A percentile compares a stretch with the other conserved stretches of the same genome.
phyloP scores from a whole-genome alignment of 2,329 filamentous ascomycete species.

The Xylaria sp. region DNA sequence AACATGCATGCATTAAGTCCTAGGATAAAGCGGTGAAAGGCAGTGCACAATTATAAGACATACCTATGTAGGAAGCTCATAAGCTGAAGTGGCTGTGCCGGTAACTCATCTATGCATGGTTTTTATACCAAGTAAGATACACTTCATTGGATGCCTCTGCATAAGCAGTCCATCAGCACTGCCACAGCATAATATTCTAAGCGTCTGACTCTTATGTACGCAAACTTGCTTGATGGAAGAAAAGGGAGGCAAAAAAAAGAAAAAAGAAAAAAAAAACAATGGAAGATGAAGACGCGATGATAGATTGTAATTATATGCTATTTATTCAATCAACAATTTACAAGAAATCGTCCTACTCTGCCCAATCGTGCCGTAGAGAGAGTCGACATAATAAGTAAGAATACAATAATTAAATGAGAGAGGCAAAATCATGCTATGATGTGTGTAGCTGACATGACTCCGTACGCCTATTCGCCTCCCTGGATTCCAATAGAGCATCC shows the following conservation, averaged over 20 bases:
- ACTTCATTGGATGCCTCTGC: slow-evolving; percentile 4
- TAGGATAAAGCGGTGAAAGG: not conserved
- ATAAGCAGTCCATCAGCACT: slow-evolving; percentile 3
- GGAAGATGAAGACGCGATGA: not conserved
- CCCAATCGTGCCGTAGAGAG: not conserved
- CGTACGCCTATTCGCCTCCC: not conserved
- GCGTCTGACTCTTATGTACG: not conserved
- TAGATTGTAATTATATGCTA: not conserved
- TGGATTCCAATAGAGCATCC: not conserved
- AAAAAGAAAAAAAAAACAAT: not conserved
- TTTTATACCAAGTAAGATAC: not conserved
- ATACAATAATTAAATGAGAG: slow-evolving; percentile 3
- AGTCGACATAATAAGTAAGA: slow-evolving; percentile 3
- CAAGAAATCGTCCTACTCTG: not conserved
- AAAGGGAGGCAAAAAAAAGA: not conserved
- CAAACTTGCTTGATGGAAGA: not conserved
- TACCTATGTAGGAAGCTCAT: not conserved
- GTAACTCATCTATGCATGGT: not conserved
- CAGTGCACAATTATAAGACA: not conserved
- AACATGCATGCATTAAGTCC: not conserved
- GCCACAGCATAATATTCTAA: slow-evolving; percentile 6
- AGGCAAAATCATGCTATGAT: not conserved
- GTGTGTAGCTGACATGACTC: not conserved
- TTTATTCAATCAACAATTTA: slow-evolving; percentile 2
- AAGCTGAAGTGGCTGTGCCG: too few relatives aligned